Evolutionary conservation across 2,329 filamentous ascomycete species (phyloP).

Genomic region (Fusarium sp.): DNA sequence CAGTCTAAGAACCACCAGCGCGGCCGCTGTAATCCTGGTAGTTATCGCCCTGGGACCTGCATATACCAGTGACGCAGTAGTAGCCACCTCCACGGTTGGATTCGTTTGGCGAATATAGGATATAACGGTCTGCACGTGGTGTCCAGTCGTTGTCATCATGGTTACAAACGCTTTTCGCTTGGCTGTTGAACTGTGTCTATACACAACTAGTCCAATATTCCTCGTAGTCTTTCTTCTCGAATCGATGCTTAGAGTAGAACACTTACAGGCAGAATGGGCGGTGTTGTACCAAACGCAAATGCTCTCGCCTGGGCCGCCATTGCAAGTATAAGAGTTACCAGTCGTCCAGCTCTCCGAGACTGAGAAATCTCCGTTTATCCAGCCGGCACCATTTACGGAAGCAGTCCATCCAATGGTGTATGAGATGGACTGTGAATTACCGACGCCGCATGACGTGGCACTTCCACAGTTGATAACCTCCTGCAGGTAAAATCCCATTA

Average conservation of each 20-base stretch:
- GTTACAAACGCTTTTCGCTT: background rate
- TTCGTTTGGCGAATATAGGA: slow-evolving; percentile 1
- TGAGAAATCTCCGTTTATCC: slow-evolving; percentile 1
- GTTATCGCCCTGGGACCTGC: slow-evolving; percentile 1
- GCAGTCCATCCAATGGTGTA: slow-evolving; percentile 1
- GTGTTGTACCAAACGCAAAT: slow-evolving; percentile 15
- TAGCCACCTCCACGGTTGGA: slow-evolving; percentile 1
- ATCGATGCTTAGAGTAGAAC: too few relatives aligned
- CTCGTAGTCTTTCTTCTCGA: too few relatives aligned
- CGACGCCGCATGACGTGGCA: background rate
- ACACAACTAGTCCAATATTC: too few relatives aligned
- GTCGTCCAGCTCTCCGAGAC: slow-evolving; percentile 5
- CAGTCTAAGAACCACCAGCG: background rate
- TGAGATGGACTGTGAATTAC: background rate
- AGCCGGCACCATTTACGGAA: background rate
- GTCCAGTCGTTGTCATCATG: too few relatives aligned
- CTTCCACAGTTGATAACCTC: background rate
- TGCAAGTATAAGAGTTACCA: background rate
- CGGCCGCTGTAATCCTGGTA: slow-evolving; percentile 14
- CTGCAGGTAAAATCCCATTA: background rate
- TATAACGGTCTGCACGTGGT: background rate
- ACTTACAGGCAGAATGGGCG: slow-evolving; percentile 1
- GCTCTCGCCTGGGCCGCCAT: background rate
- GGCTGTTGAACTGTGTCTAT: slow-evolving; percentile 8
- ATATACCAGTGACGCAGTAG: slow-evolving; percentile 7